Percentiles rank a stretch among this genome's conserved stretches.
Conservation (phyloP, 768 basidiomycete species). For the Boletus huronensis region DNA sequence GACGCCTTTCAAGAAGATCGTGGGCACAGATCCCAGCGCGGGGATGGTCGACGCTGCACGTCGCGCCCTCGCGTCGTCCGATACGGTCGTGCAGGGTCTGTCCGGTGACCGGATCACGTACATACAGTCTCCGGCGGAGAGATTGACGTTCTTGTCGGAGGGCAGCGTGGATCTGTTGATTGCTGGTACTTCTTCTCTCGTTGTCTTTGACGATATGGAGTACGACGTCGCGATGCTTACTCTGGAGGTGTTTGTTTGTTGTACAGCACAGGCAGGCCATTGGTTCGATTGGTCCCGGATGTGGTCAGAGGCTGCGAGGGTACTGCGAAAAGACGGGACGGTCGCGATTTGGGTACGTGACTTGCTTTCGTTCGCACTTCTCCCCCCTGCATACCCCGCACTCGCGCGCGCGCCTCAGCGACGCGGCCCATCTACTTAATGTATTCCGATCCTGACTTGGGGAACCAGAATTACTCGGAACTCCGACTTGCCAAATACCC, state of each 20-base stretch:
- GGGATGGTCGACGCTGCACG: conserved; percentile 65
- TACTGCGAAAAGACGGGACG: conserved; percentile 58
- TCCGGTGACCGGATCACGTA: conserved; percentile 33
- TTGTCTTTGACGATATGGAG: too few species aligned
- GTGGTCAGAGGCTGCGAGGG: conserved; percentile 64
- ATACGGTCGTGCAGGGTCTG: conserved; percentile 8
- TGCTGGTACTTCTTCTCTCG: conserved; percentile 43
- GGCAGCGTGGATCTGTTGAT: conserved; percentile 65
- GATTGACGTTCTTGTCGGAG: conserved; percentile 46
- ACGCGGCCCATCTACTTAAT: not conserved
- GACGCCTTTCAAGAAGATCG: conserved; percentile 51
- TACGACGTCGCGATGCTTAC: not conserved
- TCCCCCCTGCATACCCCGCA: not conserved
- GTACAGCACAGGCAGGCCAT: conserved; percentile 71
- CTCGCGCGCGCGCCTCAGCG: not conserved
- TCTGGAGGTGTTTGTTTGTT: not conserved
- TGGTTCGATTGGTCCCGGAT: conserved; percentile 77
- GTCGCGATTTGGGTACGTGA: conserved; percentile 68
- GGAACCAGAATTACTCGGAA: conserved; percentile 60
- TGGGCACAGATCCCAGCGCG: conserved; percentile 70
- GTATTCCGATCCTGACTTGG: not conserved
- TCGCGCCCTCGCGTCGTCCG: conserved; percentile 9
- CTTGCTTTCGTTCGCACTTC: not conserved
- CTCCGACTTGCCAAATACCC: conserved; percentile 65
- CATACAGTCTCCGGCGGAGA: conserved; percentile 49